Base-by-base conservation (phyloP, 306 rosid genomes). In the Nissolia schottii region DNA sequence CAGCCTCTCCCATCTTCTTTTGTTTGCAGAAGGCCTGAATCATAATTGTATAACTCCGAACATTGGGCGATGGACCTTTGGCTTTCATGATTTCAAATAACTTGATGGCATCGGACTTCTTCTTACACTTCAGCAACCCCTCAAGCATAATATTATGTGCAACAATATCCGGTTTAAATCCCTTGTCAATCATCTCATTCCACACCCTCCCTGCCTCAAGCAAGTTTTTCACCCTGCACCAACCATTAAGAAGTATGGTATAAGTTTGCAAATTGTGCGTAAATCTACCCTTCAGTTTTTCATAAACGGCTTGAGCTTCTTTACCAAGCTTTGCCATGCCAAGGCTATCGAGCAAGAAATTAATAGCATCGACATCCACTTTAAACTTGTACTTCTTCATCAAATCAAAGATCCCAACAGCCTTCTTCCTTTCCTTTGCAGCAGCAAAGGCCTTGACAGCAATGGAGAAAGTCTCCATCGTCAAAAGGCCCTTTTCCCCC, bases 141-240 rank as follows among this genome's bases (percentile, higher is more conserved):
- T 83, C 88, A 49, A 89, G 92, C 97, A 94, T 91, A 43, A 81
- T 74, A 80, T 91, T 94, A 66, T 94, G 89, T 1, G 86, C 87
- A 82, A 94, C 90, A 64, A 85, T 53, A 86, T 94, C 99, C 23
- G 95, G 97, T 77, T 68, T 76, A 58, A 87, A 89, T 5, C 95
- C 93, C 74, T 77, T 58, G 71, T 94, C 99, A 74, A 88, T 70
- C 90, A 91, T 94, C 87, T 80, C 88, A 78, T 94, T 94, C 99
- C 99, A 94, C 72, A 91, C 84, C 84, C 77, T 87, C 85, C 94
- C 91, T 23, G 92, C 96, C 81, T 94, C 98, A 88, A 91, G 68
- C 79, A 94, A 80, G 71, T 88, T 94, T 85, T 46, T 86, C 1
- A 84, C 67, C 77, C 77, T 72, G 76, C 97, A 91, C 98, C 97